These are phyloP conservation scores for Neospora caninum DNA, from an alignment of 169 alveolate species.

Conservation along the genomic window DNA sequence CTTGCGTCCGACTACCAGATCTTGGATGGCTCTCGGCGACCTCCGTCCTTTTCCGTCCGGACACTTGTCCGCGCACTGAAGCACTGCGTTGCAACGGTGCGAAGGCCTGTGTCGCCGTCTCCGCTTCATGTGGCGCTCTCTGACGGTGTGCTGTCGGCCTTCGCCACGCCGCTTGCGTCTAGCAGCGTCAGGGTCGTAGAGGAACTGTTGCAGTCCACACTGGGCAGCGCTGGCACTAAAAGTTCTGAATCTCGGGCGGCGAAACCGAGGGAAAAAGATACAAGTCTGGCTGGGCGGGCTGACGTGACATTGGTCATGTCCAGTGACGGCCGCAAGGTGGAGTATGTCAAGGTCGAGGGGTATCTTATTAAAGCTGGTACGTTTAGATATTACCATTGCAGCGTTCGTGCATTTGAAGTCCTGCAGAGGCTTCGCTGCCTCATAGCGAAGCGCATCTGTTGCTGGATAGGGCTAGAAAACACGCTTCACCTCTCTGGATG, in stretches of 20 bases:
- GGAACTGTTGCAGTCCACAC: conserved; percentile 28
- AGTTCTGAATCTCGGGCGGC: not conserved
- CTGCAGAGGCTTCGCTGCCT: too few species aligned
- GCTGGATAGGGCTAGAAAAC: too few species aligned
- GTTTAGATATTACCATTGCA: not conserved
- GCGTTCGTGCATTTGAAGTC: not conserved
- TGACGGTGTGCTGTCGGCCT: conserved; percentile 77
- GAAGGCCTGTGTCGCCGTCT: conserved; percentile 42
- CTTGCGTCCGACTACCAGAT: conserved; percentile 61
- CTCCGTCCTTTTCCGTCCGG: conserved; percentile 83
- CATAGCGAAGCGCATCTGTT: too few species aligned
- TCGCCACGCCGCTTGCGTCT: conserved; percentile 73
- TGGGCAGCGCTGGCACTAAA: not conserved
- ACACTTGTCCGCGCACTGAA: conserved; percentile 85
- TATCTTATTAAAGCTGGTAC: conserved; percentile 34
- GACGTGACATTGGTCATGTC: conserved; percentile 10
- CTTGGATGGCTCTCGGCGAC: conserved; percentile 70
- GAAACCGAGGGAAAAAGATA: not conserved
- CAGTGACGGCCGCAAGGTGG: not conserved
- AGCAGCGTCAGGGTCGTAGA: conserved; percentile 48
- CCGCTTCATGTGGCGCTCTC: conserved; percentile 62
- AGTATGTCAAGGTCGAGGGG: conserved; percentile 60
- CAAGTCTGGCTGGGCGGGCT: not conserved
- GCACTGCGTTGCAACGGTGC: conserved; percentile 76
- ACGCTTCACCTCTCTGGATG: too few species aligned